Evolutionary conservation across 2,329 filamentous ascomycete species (phyloP), one percentile per base, ranked within the genome.

Genomic region (Beauveria caledonica): DNA sequence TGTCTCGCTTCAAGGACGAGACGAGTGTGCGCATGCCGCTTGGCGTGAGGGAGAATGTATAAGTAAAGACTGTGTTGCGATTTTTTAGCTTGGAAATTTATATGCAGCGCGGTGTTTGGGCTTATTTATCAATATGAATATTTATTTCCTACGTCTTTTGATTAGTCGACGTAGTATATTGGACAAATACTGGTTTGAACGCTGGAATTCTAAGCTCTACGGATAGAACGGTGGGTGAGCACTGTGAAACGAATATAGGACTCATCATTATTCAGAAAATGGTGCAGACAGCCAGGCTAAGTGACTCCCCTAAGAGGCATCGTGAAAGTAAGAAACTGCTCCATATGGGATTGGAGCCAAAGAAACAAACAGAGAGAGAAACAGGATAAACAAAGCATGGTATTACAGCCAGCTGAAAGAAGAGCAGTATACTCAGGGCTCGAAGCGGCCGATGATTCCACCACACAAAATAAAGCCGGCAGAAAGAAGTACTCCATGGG

Each of bases 1-100:
- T 89, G 72, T 77, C 77, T 60, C 78, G 89, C 44, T 94, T 76
- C 67, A 69, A 69, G 67, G 88, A 91, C 67, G 82, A 84, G 58
- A 80, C 84, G 60, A 77, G 81, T 21, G 83, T 86, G 62, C 74
- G 79, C 23, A 73, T 69, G 68, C 79, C 80, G n/a, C 65, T 84
- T 55, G 78, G 77, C 3, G 68, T 70, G 54, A 73, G 73, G 63
- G 67, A 76, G 57, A 81, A 79, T 64, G 67, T 73, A 50, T 76
- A 63, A 67, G 29, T 27, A 27, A 27, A 10, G 33, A 15, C 40
- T 54, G 40, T 29, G 27, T 27, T 46, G 29, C 33, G 40, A 60
- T 17, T 50, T 40, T 44, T 61, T 36, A 33, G 48, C 48, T 29
- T 55, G 60, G 29, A 40, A 15, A 36, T 49, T 58, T 49, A 46